Base-by-base conservation (phyloP, 768 basidiomycete genomes). In the Tulasnella sp. region DNA sequence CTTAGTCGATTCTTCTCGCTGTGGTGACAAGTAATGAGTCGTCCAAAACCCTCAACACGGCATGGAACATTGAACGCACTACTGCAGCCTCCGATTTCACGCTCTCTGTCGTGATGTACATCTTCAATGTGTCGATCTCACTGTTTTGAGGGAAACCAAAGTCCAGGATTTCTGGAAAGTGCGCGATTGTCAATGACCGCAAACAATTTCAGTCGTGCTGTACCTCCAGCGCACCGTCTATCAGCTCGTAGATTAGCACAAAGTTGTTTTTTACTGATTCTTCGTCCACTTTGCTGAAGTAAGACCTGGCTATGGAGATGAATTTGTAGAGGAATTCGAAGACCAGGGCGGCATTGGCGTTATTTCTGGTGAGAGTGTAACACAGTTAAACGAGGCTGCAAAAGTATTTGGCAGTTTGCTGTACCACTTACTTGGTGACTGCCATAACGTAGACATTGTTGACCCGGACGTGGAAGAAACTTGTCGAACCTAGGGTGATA, bases 91-190 rank as follows among this genome's bases (percentile, higher is more conserved):
- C 89, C 5, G 94, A 94, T 80, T 97, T 92, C 62, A 99, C 92
- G 82, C 96, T 96, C 86, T 99, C 97, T 0, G 97, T 98, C 31
- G 98, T 99, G 81, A 99, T 99, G 85, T 98, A 99, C 79, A 93
- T 93, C 86, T 99, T 99, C 73, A 99, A 88, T 1, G 98, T 97
- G 84, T 99, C 98, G 72, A 94, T 95, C 85, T 99, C 98, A 81
- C 97, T 98, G 84, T 98, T 99, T 86, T 99, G 98, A 24, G 98
- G 98, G 86, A 97, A 99, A 75, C 98, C 98, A 85, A 98, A 99
- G 86, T 99, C 98, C 84, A 94, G 93, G 86, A 99, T 99, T 86
- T 99, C 98, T 93, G 84, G 21, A n/a, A 48, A 48, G 16, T 14
- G 8, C 8, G 10, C 10, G 16, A 10, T 40, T 40, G 40, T 40